Base-by-base conservation (phyloP, 352 stramenopile species). In the Phytopythium litorale region DNA sequence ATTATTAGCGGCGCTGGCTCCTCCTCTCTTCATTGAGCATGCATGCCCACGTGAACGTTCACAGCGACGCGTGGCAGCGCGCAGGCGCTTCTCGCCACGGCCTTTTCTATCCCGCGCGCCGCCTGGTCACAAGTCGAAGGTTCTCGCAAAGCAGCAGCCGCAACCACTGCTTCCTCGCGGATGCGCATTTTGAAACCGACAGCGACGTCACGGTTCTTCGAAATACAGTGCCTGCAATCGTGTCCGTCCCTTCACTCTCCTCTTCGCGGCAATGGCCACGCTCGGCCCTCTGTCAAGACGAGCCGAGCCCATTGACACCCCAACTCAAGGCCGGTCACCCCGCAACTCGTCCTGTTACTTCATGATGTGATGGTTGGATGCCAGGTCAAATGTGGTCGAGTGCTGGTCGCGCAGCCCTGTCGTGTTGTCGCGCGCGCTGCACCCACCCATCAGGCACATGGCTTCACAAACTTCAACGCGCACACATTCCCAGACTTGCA, bases 391-490 rank as follows among this genome's bases (percentile, higher is more conserved):
- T 7, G 5, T 4, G 28, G 4, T 32, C 28, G 3, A 0, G 45
- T 51, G 21, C 45, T 51, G 45, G 45, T 32, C 21, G 45, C 13
- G 21, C 21, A 51, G 45, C 18, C 45, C 19, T 25, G 8, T 51
- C 21, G 45, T 51, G 45, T 32, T 32, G 45, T 51, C 45, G 45
- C 12, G 45, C 8, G 7, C 2, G 19, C 3, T 49, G 42, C 18
- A 25, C 42, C 42, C 42, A 49, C 16, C 42, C 19, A 49, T 49
- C 21, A 28, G 46, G 21, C 23, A 23, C 28, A 54, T 54, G 48
- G 48, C 48, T 54, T 54, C 48, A 54, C 25, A 35, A 38, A 54
- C 48, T 54, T 54, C 48, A 54, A 54, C 15, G 21, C 33, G 48
- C 15, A 16, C 48, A 38, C 13, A 21, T n/a, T 45, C 18, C 28